Conservation (phyloP, 2,329 filamentous ascomycete genomes). For the Fusarium continuum region DNA sequence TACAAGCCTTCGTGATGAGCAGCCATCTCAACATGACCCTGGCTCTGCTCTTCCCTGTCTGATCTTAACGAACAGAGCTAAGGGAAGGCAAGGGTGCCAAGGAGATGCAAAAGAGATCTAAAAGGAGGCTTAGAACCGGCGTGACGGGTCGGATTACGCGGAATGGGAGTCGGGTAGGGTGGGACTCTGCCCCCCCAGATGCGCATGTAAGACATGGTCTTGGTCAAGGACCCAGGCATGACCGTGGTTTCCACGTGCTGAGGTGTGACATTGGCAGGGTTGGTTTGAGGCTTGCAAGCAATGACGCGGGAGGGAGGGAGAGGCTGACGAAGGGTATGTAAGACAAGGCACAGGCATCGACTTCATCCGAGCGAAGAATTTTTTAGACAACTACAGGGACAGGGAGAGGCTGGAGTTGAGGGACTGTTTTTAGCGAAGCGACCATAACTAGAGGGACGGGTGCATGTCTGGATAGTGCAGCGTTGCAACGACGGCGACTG, state of each 20-base stretch:
- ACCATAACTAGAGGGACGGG: background rate
- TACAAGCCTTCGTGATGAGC: background rate
- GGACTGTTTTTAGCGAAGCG: background rate
- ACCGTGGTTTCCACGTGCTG: constrained; percentile 21
- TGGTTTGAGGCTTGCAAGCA: background rate
- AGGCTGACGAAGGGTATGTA: background rate
- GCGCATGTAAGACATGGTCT: constrained; percentile 26
- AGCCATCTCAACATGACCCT: background rate
- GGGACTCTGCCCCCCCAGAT: constrained; percentile 9
- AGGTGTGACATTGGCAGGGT: background rate
- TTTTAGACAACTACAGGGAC: background rate
- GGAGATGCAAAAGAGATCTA: background rate
- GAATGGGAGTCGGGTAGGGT: constrained; percentile 14
- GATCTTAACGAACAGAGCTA: background rate
- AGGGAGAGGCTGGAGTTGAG: background rate
- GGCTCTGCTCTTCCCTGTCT: background rate
- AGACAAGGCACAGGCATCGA: background rate
- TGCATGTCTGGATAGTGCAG: background rate
- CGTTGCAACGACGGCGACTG: background rate
- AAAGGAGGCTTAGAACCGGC: constrained; percentile 1
- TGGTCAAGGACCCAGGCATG: constrained; percentile 6
- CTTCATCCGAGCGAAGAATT: background rate
- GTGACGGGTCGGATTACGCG: constrained; percentile 16
- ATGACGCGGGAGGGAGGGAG: background rate
- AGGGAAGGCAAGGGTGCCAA: background rate